Evolutionary conservation across 495 filamentous ascomycete species (phyloP).

Genomic region (Aspergillus panamensis): DNA sequence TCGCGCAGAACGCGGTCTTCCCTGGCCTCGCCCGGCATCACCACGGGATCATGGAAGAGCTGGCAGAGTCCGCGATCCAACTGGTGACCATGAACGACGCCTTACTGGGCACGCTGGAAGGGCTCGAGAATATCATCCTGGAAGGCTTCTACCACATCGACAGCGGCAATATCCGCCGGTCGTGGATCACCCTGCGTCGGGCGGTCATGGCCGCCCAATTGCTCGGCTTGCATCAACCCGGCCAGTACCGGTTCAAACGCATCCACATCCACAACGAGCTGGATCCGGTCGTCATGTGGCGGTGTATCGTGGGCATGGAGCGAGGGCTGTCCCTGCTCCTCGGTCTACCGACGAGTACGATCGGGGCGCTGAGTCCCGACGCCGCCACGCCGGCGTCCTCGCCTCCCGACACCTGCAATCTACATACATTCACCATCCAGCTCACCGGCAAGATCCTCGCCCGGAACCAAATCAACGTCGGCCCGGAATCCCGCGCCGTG

Average conservation of each 20-base stretch:
- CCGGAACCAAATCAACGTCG: background rate
- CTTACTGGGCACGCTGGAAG: slow-evolving; percentile 2
- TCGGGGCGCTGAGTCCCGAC: background rate
- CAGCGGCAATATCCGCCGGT: slow-evolving; percentile 6
- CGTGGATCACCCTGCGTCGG: slow-evolving; percentile 6
- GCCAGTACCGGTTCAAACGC: slow-evolving; percentile 3
- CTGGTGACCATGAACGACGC: background rate
- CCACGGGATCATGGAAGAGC: slow-evolving; percentile 2
- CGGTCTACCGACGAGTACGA: background rate
- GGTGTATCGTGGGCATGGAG: background rate
- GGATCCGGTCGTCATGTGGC: slow-evolving; percentile 1
- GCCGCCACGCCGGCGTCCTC: background rate
- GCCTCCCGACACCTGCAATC: background rate
- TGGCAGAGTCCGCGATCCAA: slow-evolving; percentile 1
- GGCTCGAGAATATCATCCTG: slow-evolving; percentile 1
- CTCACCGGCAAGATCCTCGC: background rate
- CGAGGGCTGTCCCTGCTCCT: background rate
- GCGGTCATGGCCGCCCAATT: slow-evolving; percentile 4
- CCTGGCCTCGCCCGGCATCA: slow-evolving; percentile 2
- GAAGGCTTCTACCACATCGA: slow-evolving; percentile 4
- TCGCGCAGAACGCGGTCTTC: background rate
- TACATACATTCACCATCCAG: background rate
- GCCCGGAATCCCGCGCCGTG: background rate
- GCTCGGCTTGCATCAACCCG: slow-evolving; percentile 3
- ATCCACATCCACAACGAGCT: background rate